Evolutionary conservation across 306 rosid species (phyloP).

Genomic region (Fragaria ananassa): DNA sequence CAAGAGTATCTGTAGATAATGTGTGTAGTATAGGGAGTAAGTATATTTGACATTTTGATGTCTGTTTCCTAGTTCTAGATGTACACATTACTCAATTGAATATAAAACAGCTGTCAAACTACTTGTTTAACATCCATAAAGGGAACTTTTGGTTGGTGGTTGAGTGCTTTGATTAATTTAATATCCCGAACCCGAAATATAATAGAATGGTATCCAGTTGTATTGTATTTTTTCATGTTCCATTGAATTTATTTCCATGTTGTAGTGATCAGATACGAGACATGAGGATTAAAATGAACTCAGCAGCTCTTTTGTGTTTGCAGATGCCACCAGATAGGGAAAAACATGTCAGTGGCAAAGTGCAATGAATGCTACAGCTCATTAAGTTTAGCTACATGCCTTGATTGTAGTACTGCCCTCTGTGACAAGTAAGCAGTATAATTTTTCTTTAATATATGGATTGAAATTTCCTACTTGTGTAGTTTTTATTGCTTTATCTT

Average conservation of each 20-base stretch:
- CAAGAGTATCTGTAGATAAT: neutral
- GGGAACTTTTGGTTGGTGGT: neutral
- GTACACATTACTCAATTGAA: neutral
- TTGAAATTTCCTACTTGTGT: neutral
- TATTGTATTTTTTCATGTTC: neutral
- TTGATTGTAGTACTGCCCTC: slow-evolving; percentile 57
- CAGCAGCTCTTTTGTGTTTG: slow-evolving; percentile 23
- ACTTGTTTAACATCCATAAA: neutral
- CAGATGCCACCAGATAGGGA: slow-evolving; percentile 78
- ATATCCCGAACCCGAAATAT: neutral
- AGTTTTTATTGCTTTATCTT: neutral
- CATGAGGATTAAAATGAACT: slow-evolving; percentile 24
- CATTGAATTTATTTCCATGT: neutral
- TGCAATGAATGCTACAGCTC: slow-evolving; percentile 63
- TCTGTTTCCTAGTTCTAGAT: neutral
- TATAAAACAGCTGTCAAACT: neutral
- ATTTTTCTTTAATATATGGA: slow-evolving; percentile 13
- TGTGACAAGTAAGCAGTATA: slow-evolving; percentile 70
- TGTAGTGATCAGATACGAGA: slow-evolving; percentile 7
- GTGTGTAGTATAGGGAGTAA: neutral
- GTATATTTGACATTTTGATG: neutral
- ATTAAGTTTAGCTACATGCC: slow-evolving; percentile 72
- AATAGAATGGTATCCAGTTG: neutral
- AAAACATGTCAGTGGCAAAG: slow-evolving; percentile 42
- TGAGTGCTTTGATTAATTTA: neutral